A percentile compares a stretch with the other conserved stretches of the same genome.
phyloP scores from a whole-genome alignment of 192 early-diverging fungal species.

The Coemansia sp. region DNA sequence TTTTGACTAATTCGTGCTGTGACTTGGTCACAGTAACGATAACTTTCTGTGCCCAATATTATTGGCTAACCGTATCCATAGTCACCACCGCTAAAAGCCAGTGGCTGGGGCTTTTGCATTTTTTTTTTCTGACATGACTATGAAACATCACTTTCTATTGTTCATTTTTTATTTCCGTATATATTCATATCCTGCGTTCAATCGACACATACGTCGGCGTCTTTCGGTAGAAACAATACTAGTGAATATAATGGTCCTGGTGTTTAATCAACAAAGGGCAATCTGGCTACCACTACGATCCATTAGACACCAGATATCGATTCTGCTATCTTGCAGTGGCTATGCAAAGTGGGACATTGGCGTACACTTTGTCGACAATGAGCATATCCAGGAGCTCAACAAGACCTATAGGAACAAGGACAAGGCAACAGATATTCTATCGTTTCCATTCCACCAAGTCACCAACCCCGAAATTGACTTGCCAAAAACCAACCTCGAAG shows the following conservation, averaged over 20 bases:
- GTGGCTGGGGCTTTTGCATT: background rate
- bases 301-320: conserved; percentile 36
- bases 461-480: conserved; percentile 20
- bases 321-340: conserved; percentile 56
- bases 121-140: background rate
- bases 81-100: background rate
- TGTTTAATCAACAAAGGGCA: conserved; percentile 42
- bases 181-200: background rate
- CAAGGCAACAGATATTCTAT: conserved; percentile 65
- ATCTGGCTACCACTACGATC: conserved; percentile 50
- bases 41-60: background rate
- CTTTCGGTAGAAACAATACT: background rate
- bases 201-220: background rate
- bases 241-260: conserved; percentile 33
- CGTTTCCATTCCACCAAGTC: conserved; percentile 65
- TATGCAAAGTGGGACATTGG: conserved; percentile 67
- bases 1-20: background rate
- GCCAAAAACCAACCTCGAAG: conserved; percentile 35
- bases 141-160: background rate
- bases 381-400: conserved; percentile 58
- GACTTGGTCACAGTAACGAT: background rate
- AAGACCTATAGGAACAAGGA: conserved; percentile 57
- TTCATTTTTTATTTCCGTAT: background rate
- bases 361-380: conserved; percentile 59
- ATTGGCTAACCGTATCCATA: background rate